These are phyloP conservation scores for Borovskyia barvae DNA, from an alignment of 208 protist species.

Conservation along the genomic window DNA sequence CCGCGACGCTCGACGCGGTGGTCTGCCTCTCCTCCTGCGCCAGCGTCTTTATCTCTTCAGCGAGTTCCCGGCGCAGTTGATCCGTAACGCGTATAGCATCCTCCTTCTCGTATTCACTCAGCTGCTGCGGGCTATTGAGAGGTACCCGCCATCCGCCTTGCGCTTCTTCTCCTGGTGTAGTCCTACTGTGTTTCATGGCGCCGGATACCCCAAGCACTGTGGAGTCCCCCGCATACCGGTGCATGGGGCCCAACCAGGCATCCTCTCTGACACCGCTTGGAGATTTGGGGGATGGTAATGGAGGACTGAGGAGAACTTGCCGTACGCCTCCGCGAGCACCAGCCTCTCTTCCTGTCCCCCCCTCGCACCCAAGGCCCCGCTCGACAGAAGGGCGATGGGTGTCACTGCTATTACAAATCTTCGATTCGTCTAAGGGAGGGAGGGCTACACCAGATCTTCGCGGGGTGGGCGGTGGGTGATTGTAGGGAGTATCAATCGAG, in stretches of 20 bases:
- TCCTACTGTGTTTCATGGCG: neutral
- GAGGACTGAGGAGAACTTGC: neutral
- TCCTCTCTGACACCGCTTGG: neutral
- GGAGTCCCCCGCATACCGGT: constrained; percentile 1
- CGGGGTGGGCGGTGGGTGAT: neutral
- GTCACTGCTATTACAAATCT: no score
- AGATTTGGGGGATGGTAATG: neutral
- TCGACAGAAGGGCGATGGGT: no score
- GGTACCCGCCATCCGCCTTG: no score
- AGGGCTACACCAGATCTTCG: neutral
- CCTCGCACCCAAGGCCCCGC: no score
- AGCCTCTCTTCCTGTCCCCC: no score
- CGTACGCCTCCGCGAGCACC: no score
- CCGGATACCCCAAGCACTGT: no score
- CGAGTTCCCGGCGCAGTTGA: constrained; percentile 14
- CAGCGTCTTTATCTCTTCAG: constrained; percentile 21
- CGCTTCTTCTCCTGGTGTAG: no score
- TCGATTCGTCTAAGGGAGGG: no score
- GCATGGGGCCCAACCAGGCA: constrained; percentile 32
- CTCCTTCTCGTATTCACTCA: constrained; percentile 14
- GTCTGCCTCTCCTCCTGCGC: constrained; percentile 6
- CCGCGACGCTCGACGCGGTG: constrained; percentile 24
- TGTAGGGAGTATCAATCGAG: constrained; percentile 17
- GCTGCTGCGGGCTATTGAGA: neutral
- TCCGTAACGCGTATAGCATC: constrained; percentile 28